These are phyloP conservation scores for Kluyveromyces wickerhamii DNA, from an alignment of 805 yeast species.

Conservation along the genomic window DNA sequence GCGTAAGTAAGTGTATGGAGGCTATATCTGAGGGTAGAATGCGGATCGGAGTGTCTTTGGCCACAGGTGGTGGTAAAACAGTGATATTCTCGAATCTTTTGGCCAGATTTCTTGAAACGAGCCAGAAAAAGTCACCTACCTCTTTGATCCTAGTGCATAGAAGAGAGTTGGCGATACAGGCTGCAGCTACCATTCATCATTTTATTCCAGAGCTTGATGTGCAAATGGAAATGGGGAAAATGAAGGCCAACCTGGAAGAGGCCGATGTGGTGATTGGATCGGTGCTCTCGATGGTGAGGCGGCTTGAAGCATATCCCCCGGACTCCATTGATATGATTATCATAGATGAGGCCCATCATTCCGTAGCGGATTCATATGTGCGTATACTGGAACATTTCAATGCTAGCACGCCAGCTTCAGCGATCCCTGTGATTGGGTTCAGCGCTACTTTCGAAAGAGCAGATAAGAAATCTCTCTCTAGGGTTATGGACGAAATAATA, in stretches of 20 bases:
- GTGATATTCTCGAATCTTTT: slow-evolving; percentile 61
- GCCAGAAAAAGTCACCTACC: slow-evolving; percentile 1
- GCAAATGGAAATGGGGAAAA: slow-evolving; percentile 62
- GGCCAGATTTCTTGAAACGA: slow-evolving; percentile 23
- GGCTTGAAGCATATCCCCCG: slow-evolving; percentile 47
- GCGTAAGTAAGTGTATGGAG: slow-evolving; percentile 47
- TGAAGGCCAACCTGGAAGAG: slow-evolving; percentile 22
- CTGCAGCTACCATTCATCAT: slow-evolving; percentile 40
- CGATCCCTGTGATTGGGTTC: slow-evolving; percentile 65
- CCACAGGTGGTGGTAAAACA: slow-evolving; percentile 95
- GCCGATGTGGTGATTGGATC: slow-evolving; percentile 72
- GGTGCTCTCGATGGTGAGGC: slow-evolving; percentile 52
- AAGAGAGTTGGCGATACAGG: slow-evolving; percentile 69
- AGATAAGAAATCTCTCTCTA: slow-evolving; percentile 55
- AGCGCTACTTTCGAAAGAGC: slow-evolving; percentile 79
- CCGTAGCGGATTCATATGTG: slow-evolving; percentile 62
- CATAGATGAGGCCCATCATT: slow-evolving; percentile 90
- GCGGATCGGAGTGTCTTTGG: slow-evolving; percentile 73
- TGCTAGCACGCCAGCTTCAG: slow-evolving; percentile 34
- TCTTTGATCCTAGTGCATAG: slow-evolving; percentile 70
- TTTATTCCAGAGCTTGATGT: slow-evolving; percentile 46
- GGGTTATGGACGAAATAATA: slow-evolving; percentile 64
- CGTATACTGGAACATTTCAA: slow-evolving; percentile 52
- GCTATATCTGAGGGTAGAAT: slow-evolving; percentile 40
- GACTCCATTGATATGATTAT: slow-evolving; percentile 55